Evolutionary conservation across 257 asterid species (phyloP).

Genomic region (Datura wrightii): DNA sequence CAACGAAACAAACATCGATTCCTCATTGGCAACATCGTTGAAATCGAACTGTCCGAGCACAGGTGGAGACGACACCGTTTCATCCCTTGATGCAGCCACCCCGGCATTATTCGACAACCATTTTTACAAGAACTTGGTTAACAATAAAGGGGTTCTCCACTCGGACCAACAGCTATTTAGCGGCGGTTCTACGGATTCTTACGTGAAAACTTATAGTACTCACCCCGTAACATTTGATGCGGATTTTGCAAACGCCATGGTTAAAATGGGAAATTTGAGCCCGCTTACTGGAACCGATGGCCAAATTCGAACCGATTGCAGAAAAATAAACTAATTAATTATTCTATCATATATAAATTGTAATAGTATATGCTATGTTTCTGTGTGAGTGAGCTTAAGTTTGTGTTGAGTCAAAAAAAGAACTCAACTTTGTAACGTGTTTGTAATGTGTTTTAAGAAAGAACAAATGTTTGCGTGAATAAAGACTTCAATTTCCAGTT

Average conservation of each 20-base stretch:
- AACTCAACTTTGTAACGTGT: neutral
- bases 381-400: neutral
- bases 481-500: neutral
- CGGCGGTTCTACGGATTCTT: constrained; percentile 56
- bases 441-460: neutral
- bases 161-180: constrained; percentile 71
- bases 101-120: constrained; percentile 58
- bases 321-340: constrained; percentile 47
- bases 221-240: constrained; percentile 43
- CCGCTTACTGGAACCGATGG: constrained; percentile 57
- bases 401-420: neutral
- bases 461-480: constrained; percentile 11
- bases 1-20: constrained; percentile 59
- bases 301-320: constrained; percentile 62
- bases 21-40: constrained; percentile 63
- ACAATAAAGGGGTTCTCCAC: constrained; percentile 58
- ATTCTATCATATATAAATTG: neutral
- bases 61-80: constrained; percentile 55
- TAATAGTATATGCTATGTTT: neutral
- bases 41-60: constrained; percentile 55
- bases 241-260: constrained; percentile 62
- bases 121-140: constrained; percentile 49
- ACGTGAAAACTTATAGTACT: constrained; percentile 45
- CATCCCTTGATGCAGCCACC: constrained; percentile 49
- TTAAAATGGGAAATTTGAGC: constrained; percentile 64